A percentile compares a stretch with the other conserved stretches of the same genome.
phyloP scores from a whole-genome alignment of 2,329 filamentous ascomycete species.

The Neofusicoccum ribis region DNA sequence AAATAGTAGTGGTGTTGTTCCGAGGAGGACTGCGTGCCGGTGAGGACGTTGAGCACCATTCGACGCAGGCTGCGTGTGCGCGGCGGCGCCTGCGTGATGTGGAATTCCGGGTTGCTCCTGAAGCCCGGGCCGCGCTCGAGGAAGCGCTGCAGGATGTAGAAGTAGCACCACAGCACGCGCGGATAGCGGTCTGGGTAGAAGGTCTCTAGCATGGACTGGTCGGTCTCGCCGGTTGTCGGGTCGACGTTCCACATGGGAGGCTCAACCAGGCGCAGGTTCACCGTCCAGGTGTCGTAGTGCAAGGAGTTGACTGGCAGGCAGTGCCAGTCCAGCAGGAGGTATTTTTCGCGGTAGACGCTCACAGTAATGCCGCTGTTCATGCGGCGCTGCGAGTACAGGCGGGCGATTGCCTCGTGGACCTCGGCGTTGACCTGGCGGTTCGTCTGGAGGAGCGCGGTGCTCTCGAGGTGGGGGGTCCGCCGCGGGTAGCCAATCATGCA shows the following conservation, averaged over 20 bases:
- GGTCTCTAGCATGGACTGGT: constrained; percentile 12
- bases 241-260: not conserved
- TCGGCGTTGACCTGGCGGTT: constrained; percentile 11
- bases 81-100: constrained; percentile 10
- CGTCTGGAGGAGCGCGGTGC: not conserved
- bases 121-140: constrained; percentile 12
- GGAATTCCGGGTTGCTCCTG: not conserved
- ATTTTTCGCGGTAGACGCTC: constrained; percentile 5
- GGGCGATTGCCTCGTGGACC: constrained; percentile 3
- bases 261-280: not conserved
- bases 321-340: constrained; percentile 11
- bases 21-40: not conserved
- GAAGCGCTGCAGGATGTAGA: constrained; percentile 10
- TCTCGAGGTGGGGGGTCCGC: not conserved
- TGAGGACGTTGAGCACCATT: not conserved
- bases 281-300: not conserved
- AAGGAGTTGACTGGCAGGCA: constrained; percentile 12
- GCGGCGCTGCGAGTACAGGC: constrained; percentile 1
- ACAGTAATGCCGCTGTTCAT: not conserved
- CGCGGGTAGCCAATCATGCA: not conserved
- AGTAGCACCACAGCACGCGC: constrained; percentile 5
- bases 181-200: constrained; percentile 14
- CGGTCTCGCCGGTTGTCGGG: not conserved
- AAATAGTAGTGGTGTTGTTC: not conserved
- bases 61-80: constrained; percentile 1